A percentile compares a stretch with the other conserved stretches of the same genome.
These are phyloP conservation scores for Podaxis sp. DNA, from an alignment of 768 basidiomycete species.

Conservation along the genomic window DNA sequence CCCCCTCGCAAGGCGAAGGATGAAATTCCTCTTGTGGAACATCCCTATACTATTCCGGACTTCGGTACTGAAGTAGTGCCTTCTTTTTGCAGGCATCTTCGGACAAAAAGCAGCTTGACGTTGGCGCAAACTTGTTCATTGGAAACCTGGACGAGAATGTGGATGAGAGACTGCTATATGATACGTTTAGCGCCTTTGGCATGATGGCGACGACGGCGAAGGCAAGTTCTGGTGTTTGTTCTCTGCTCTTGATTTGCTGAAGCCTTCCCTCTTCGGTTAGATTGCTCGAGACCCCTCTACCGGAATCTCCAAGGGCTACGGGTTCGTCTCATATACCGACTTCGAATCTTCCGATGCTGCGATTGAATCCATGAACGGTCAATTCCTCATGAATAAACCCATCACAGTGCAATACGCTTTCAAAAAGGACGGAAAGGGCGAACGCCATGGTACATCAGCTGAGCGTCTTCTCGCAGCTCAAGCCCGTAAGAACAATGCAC, in stretches of 20 bases:
- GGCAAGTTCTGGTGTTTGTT: conserved; percentile 38
- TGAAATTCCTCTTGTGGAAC: background rate
- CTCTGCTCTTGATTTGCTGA: conserved; percentile 4
- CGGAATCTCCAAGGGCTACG: conserved; percentile 93
- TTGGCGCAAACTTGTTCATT: conserved; percentile 96
- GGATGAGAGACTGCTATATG: conserved; percentile 88
- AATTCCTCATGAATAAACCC: conserved; percentile 98
- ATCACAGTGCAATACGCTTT: conserved; percentile 98
- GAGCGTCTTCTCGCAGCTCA: conserved; percentile 94
- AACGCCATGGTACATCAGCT: conserved; percentile 95
- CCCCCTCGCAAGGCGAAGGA: conserved; percentile 1
- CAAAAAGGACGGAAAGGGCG: conserved; percentile 99
- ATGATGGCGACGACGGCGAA: conserved; percentile 91
- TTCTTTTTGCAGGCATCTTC: conserved; percentile 74
- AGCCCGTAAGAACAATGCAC: conserved; percentile 91
- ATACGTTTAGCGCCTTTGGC: conserved; percentile 95
- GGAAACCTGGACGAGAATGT: conserved; percentile 95
- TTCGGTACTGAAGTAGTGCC: conserved; percentile 14
- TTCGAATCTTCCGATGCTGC: conserved; percentile 98
- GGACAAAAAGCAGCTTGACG: conserved; percentile 97
- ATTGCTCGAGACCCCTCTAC: conserved; percentile 86
- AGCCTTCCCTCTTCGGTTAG: conserved; percentile 37
- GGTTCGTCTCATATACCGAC: conserved; percentile 95
- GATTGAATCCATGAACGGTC: conserved; percentile 94
- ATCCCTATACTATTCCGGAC: background rate